Evolutionary conservation across 139 green algal species (phyloP).

Genomic region (Chlorella sp.): DNA sequence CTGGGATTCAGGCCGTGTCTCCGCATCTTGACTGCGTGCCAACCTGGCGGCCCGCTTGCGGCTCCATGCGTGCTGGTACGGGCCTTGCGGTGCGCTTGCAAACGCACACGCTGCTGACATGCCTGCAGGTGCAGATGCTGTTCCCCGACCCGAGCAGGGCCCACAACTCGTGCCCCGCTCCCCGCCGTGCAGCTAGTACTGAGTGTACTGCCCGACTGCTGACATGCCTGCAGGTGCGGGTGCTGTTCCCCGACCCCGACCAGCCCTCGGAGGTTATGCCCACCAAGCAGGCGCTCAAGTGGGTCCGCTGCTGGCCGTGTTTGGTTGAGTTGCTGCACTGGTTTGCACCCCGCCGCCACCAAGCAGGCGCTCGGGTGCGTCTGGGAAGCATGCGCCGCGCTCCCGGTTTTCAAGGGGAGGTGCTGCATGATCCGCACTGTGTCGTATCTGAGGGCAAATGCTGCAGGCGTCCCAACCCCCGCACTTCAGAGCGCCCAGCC

Average conservation of each 20-base stretch:
- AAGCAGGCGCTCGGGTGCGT: too few relatives aligned
- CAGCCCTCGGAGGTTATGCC: slow-evolving; percentile 8
- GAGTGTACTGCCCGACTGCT: too few relatives aligned
- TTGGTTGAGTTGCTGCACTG: background rate
- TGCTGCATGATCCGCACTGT: too few relatives aligned
- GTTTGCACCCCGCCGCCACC: background rate
- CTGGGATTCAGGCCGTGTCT: background rate
- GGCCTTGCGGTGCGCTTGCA: background rate
- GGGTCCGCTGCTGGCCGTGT: background rate
- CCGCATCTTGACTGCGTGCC: background rate
- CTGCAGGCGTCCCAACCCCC: too few relatives aligned
- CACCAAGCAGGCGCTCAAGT: background rate
- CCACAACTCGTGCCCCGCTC: background rate
- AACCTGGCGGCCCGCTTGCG: background rate
- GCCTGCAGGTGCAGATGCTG: background rate
- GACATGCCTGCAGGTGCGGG: slow-evolving; percentile 4
- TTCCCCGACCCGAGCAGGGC: background rate
- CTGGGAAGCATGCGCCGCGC: background rate
- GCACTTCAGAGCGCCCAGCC: too few relatives aligned
- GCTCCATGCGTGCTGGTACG: background rate
- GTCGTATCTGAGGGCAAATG: too few relatives aligned
- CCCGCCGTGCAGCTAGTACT: background rate
- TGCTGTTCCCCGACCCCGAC: slow-evolving; percentile 27
- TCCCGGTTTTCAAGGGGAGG: too few relatives aligned
- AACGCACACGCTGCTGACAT: background rate